phyloP scores from a whole-genome alignment of 2,329 filamentous ascomycete species.

The Ophiostoma pallidulum region DNA sequence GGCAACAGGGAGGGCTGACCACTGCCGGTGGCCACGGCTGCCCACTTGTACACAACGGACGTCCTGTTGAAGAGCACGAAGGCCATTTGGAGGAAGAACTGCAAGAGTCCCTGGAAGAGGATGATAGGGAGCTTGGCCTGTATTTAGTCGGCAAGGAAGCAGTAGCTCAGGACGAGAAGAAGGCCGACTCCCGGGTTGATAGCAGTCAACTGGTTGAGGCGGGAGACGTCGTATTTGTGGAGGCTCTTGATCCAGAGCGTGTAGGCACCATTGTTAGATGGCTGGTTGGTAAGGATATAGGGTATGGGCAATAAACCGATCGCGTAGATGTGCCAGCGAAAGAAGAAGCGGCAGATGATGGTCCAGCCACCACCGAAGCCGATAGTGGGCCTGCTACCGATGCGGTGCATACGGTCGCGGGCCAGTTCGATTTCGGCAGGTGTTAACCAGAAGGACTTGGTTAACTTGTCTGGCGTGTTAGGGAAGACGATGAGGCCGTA shows the following conservation, averaged over 20 bases:
- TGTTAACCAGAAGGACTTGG: slow-evolving; percentile 15
- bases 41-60: slow-evolving; percentile 7
- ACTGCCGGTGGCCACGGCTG: slow-evolving; percentile 6
- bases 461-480: slow-evolving; percentile 3
- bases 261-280: slow-evolving; percentile 44
- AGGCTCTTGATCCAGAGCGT: slow-evolving; percentile 50
- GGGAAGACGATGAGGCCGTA: slow-evolving; percentile 17
- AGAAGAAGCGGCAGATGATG: slow-evolving; percentile 4
- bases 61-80: slow-evolving; percentile 3
- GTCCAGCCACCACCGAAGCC: slow-evolving; percentile 10
- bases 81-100: slow-evolving; percentile 5
- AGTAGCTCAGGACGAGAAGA: slow-evolving; percentile 1
- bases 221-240: not conserved
- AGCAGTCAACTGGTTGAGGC: slow-evolving; percentile 8
- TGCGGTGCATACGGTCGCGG: slow-evolving; percentile 33
- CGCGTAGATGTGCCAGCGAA: slow-evolving; percentile 24
- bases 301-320: slow-evolving; percentile 28
- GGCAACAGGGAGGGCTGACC: slow-evolving; percentile 7
- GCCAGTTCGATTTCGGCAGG: slow-evolving; percentile 38
- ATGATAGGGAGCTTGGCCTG: slow-evolving; percentile 10
- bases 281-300: slow-evolving; percentile 30
- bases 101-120: slow-evolving; percentile 2
- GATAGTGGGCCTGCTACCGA: slow-evolving; percentile 21
- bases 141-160: slow-evolving; percentile 3
- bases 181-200: slow-evolving; percentile 10